Evolutionary conservation across 176 grass and related monocot species (phyloP).

Genomic region (Thalia dealbata): DNA sequence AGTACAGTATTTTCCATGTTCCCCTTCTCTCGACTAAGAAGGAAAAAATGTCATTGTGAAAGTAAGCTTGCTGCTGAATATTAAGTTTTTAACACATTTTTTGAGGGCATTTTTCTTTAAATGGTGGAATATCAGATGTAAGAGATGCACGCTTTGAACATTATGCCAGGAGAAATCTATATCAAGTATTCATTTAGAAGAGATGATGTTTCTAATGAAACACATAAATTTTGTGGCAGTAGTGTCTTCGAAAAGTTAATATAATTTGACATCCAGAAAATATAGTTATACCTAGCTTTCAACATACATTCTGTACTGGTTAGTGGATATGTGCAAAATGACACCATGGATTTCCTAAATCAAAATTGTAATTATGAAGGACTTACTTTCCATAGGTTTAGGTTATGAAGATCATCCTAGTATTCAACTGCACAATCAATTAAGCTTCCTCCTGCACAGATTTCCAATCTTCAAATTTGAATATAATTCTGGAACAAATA

Average conservation of each 20-base stretch:
- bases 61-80: no score
- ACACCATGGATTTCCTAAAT: not conserved
- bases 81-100: no score
- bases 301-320: not conserved
- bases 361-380: not conserved
- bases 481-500: not conserved
- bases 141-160: not conserved
- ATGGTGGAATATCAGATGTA: not conserved
- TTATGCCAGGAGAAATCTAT: not conserved
- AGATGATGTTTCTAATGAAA: not conserved
- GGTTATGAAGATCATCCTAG: not conserved
- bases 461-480: not conserved
- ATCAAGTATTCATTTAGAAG: not conserved
- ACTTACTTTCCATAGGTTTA: not conserved
- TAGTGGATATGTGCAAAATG: not conserved
- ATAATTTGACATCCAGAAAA: no score
- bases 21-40: no score
- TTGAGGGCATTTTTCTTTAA: no score
- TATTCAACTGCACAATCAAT: not conserved
- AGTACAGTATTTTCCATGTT: no score
- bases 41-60: no score
- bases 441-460: not conserved
- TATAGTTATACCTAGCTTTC: no score
- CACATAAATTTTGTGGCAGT: not conserved
- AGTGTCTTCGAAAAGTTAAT: no score